Evolutionary conservation across 2,329 filamentous ascomycete genomes (phyloP).

Genomic region (Aureobasidium sp.): DNA sequence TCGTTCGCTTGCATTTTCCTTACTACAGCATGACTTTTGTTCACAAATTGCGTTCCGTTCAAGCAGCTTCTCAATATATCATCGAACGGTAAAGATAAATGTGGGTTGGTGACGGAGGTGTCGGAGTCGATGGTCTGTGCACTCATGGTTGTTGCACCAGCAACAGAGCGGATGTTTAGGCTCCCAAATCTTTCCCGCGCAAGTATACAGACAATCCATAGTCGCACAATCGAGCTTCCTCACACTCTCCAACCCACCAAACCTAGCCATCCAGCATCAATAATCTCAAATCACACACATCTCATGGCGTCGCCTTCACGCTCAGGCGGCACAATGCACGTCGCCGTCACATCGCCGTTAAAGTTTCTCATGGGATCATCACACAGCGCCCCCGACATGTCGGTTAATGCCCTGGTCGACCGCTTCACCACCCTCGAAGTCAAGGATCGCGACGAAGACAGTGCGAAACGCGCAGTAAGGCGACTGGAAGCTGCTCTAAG

Average conservation of each 20-base stretch:
- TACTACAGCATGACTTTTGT: no score
- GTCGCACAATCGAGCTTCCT: not conserved
- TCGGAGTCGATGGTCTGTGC: not conserved
- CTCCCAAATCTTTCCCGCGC: not conserved
- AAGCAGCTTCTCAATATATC: no score
- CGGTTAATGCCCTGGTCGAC: constrained; percentile 43
- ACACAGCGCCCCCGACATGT: constrained; percentile 10
- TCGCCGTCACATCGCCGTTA: not conserved
- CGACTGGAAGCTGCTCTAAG: constrained; percentile 35
- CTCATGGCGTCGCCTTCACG: constrained; percentile 2
- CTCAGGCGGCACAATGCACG: constrained; percentile 6
- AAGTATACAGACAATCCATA: not conserved
- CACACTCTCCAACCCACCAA: not conserved
- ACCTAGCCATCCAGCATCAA: not conserved
- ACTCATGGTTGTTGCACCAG: not conserved
- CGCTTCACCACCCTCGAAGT: constrained; percentile 63
- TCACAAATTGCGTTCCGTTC: no score
- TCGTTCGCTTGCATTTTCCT: no score
- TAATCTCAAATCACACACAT: not conserved
- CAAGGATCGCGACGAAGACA: constrained; percentile 35
- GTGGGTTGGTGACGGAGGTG: no score
- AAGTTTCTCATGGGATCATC: constrained; percentile 7
- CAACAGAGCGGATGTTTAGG: not conserved
- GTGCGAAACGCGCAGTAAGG: constrained; percentile 29
- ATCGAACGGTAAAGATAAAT: no score